Base-by-base conservation (phyloP, 345 rosid species). In the Anastatica hierochuntica region DNA sequence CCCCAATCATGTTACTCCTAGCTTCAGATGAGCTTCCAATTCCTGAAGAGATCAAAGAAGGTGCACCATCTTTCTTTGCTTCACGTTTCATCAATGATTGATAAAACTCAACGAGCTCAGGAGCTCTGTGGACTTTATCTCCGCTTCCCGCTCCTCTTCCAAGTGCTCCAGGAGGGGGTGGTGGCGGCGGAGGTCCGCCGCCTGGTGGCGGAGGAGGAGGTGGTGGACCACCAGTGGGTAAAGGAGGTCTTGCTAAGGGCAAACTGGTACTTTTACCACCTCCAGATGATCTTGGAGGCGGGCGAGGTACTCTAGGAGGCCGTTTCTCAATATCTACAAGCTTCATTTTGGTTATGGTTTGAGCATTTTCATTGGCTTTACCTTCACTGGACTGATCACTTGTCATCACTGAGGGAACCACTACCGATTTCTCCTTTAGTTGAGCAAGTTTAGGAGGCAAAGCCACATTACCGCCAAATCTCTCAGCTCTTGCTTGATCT, bases 11-110 rank as follows among this genome's bases (percentile, higher is more conserved):
- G 70, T 77, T 85, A 83, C 71, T 88, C 80, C 94, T 76, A 60
- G 94, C 95, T 76, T 76, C 81, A 23, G 86, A 64, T 38, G 73
- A 67, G 56, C 79, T 85, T 33, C 88, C 75, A 57, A 82, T 50
- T 62, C 88, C 58, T 38, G 95, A 58, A 71, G 88, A 76, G 69
- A 73, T 54, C 65, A 92, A 67, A 58, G 82, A 74, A 34, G 86
- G 36, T 39, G 85, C 56, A 40, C 85, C 75, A 33, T 92, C 96
- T 79, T 83, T 92, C 83, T 85, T 85, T 14, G 95, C 72, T 65
- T 85, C 98, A 14, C 98, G 97, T 74, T 85, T 92, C 97, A 92
- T 92, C 82, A 92, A 67, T 23, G 84, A 29, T 53, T 92, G 97
- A 75, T 92, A 92, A 75, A 85, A 88, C 72, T 92, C 95, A 57